Percentiles rank a stretch among this genome's conserved stretches.
Evolutionary conservation across 768 basidiomycete genomes (phyloP).

Genomic region (Galerina marginata): DNA sequence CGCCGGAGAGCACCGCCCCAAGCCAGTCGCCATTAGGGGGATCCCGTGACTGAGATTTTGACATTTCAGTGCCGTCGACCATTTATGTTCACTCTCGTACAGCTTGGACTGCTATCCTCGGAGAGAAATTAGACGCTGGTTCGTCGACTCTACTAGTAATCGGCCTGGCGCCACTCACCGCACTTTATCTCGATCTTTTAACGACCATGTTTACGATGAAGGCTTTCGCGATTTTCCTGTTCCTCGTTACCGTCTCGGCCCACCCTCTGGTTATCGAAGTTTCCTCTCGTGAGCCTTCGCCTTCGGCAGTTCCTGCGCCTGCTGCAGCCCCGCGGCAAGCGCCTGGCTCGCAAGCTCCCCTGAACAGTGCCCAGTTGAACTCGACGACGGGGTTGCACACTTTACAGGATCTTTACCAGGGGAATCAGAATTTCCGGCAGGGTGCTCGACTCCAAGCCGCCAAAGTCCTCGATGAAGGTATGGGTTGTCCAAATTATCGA

Average conservation of each 20-base stretch:
- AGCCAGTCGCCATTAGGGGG: neutral
- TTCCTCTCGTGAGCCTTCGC: slow-evolving; percentile 3
- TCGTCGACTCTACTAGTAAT: slow-evolving; percentile 28
- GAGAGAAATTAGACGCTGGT: slow-evolving; percentile 33
- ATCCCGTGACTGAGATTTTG: neutral
- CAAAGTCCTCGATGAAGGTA: slow-evolving; percentile 26
- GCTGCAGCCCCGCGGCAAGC: slow-evolving; percentile 1
- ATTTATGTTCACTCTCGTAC: neutral
- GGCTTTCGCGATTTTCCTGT: slow-evolving; percentile 18
- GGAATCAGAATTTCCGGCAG: slow-evolving; percentile 32
- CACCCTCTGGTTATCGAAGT: slow-evolving; percentile 21
- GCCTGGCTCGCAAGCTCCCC: slow-evolving; percentile 7
- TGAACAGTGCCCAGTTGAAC: slow-evolving; percentile 1
- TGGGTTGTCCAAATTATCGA: neutral
- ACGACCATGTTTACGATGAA: slow-evolving; percentile 12
- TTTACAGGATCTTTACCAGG: slow-evolving; percentile 29
- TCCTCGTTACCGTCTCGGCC: slow-evolving; percentile 18
- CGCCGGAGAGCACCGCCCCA: too few relatives aligned
- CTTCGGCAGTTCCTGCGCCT: slow-evolving; percentile 1
- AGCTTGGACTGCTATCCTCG: slow-evolving; percentile 22
- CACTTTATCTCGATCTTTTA: neutral
- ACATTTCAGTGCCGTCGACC: too few relatives aligned
- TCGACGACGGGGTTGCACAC: slow-evolving; percentile 18
- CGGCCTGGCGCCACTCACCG: slow-evolving; percentile 35
- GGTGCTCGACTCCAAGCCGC: slow-evolving; percentile 18